Percentiles rank a stretch among this genome's conserved stretches.
Conservation (phyloP, 148 eudicot species). For the Rhododendron molle region DNA sequence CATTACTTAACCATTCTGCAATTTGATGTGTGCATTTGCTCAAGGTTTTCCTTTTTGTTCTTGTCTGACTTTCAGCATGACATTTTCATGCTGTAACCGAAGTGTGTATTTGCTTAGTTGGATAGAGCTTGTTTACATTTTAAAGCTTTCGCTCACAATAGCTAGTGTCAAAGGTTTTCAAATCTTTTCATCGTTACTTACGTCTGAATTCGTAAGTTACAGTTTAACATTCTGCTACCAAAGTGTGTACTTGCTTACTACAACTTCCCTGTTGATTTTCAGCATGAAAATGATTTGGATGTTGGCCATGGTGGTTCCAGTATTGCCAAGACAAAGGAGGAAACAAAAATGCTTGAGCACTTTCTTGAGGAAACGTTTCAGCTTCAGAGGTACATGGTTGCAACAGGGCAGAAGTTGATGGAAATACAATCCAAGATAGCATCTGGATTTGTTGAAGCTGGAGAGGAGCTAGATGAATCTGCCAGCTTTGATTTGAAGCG, state of each 20-base stretch:
- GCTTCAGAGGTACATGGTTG: conserved; percentile 79
- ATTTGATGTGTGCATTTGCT: neutral
- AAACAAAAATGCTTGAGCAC: conserved; percentile 52
- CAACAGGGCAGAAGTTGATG: conserved; percentile 87
- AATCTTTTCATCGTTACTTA: neutral
- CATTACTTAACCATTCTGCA: neutral
- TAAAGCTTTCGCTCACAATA: neutral
- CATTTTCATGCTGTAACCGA: neutral
- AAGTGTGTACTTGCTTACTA: neutral
- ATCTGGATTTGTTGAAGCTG: conserved; percentile 44
- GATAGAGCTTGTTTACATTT: neutral
- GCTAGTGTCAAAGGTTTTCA: neutral
- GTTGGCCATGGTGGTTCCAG: conserved; percentile 27
- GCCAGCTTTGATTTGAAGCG: conserved; percentile 68
- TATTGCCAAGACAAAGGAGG: conserved; percentile 51
- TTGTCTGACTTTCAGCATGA: neutral
- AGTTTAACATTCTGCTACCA: neutral
- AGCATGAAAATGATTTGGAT: conserved; percentile 54
- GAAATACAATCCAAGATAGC: conserved; percentile 67
- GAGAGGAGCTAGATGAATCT: conserved; percentile 35
- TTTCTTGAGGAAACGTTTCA: conserved; percentile 94
- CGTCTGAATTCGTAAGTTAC: neutral
- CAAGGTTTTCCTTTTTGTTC: neutral
- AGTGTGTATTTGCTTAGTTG: neutral
- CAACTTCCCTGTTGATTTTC: conserved; percentile 11